Evolutionary conservation across 257 asterid genomes (phyloP).

Genomic region (Nemophila menziesii): DNA sequence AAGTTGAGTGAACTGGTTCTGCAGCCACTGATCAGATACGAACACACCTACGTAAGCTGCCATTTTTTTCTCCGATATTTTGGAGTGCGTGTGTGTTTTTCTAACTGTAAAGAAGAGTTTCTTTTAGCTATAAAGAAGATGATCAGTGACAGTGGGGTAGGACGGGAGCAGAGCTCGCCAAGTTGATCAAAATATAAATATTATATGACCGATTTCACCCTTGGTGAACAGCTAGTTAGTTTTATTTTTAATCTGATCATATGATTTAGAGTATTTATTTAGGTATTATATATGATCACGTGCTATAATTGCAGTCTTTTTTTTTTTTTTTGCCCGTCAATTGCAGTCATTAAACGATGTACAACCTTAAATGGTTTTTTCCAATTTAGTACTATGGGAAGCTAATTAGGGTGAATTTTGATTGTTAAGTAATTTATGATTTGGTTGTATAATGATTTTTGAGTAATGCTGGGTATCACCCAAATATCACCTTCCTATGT

Average conservation of each 20-base stretch:
- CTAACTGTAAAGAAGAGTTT: slow-evolving; percentile 5
- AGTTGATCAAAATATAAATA: slow-evolving; percentile 26
- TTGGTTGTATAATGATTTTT: no score
- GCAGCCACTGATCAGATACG: slow-evolving; percentile 95
- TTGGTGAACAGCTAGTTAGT: slow-evolving; percentile 9
- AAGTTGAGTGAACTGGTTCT: slow-evolving; percentile 89
- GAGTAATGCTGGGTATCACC: no score
- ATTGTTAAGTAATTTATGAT: no score
- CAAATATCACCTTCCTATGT: no score
- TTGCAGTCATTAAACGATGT: no score
- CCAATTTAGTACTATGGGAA: no score
- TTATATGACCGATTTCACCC: slow-evolving; percentile 31
- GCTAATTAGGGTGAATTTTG: no score
- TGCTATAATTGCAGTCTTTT: no score
- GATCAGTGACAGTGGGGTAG: slow-evolving; percentile 46
- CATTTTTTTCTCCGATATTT: slow-evolving; percentile 22
- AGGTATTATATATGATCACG: no score
- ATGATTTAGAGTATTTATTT: no score
- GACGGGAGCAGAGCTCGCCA: slow-evolving; percentile 64
- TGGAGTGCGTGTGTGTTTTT: not conserved
- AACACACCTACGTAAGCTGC: slow-evolving; percentile 74
- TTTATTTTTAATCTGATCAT: not conserved
- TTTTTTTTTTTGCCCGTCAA: no score
- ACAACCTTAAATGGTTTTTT: no score
- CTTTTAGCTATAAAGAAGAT: slow-evolving; percentile 3